phyloP scores from a whole-genome alignment of 2,329 filamentous ascomycete genomes.

The Arthrobotrys sinensis region DNA sequence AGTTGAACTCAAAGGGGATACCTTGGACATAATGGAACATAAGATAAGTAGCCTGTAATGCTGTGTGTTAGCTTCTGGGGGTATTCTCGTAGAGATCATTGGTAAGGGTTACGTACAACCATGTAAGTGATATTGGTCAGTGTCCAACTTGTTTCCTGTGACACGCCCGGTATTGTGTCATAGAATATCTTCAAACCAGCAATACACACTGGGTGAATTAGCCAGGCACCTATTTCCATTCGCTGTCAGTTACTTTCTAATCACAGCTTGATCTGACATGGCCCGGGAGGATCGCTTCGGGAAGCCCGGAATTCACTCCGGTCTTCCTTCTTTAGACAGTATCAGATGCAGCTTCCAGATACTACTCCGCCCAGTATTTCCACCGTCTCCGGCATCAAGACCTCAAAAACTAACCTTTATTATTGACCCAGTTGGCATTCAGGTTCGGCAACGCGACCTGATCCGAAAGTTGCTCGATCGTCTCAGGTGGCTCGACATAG shows the following conservation, averaged over 20 bases:
- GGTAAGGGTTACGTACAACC: conserved; percentile 71
- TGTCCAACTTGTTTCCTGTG: conserved; percentile 98
- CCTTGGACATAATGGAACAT: conserved; percentile 99
- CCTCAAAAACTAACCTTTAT: conserved; percentile 81
- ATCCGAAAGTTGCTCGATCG: conserved; percentile 96
- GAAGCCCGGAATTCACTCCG: conserved; percentile 7
- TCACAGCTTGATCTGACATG: neutral
- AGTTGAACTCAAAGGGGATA: conserved; percentile 98
- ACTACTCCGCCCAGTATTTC: conserved; percentile 4
- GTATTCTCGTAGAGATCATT: neutral
- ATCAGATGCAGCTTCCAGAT: neutral
- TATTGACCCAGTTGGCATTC: conserved; percentile 99
- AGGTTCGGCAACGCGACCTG: conserved; percentile 94
- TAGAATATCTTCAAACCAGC: conserved; percentile 93
- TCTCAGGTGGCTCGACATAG: conserved; percentile 96
- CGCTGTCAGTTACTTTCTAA: conserved; percentile 30
- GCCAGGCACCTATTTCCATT: conserved; percentile 84
- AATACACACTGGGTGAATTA: conserved; percentile 95
- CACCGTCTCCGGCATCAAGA: conserved; percentile 9
- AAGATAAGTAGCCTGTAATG: conserved; percentile 82
- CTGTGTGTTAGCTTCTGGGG: neutral
- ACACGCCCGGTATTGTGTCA: conserved; percentile 95
- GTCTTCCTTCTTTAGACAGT: neutral
- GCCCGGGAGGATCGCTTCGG: conserved; percentile 9
- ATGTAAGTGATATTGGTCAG: conserved; percentile 99